phyloP scores from a whole-genome alignment of 108 stramenopile genomes.

The Skeletonema menzelii region DNA sequence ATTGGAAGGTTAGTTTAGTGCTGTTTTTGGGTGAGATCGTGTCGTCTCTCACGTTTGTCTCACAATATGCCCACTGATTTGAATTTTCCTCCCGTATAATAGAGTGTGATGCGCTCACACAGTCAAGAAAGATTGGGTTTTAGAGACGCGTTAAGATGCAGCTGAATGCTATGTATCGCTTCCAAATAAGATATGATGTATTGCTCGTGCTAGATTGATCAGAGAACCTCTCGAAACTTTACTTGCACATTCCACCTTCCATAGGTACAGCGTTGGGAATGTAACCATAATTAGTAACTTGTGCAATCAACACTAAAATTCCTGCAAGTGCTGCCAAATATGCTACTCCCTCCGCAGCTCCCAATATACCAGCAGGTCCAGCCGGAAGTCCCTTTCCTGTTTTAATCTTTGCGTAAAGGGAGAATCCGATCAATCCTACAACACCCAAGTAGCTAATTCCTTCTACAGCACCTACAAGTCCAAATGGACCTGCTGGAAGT shows the following conservation, averaged over 20 bases:
- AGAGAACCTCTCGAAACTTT: neutral
- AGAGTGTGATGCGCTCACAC: neutral
- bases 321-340: constrained; percentile 67
- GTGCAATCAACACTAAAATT: constrained; percentile 59
- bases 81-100: neutral
- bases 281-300: constrained; percentile 76
- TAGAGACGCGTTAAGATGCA: neutral
- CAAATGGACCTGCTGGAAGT: constrained; percentile 74
- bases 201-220: neutral
- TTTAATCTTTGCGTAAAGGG: constrained; percentile 54
- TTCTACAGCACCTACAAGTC: constrained; percentile 63
- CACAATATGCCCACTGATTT: neutral
- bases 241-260: constrained; percentile 81
- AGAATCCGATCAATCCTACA: constrained; percentile 51
- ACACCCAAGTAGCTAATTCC: constrained; percentile 70
- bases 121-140: neutral
- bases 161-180: neutral
- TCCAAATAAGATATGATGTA: neutral
- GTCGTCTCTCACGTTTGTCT: neutral
- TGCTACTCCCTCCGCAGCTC: constrained; percentile 71
- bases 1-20: constrained; percentile 19
- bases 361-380: constrained; percentile 67
- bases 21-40: neutral
- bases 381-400: constrained; percentile 71
- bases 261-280: constrained; percentile 85